These are phyloP conservation scores for Tolypocladium inflatum DNA, from an alignment of 2,329 filamentous ascomycete genomes.

Conservation along the genomic window DNA sequence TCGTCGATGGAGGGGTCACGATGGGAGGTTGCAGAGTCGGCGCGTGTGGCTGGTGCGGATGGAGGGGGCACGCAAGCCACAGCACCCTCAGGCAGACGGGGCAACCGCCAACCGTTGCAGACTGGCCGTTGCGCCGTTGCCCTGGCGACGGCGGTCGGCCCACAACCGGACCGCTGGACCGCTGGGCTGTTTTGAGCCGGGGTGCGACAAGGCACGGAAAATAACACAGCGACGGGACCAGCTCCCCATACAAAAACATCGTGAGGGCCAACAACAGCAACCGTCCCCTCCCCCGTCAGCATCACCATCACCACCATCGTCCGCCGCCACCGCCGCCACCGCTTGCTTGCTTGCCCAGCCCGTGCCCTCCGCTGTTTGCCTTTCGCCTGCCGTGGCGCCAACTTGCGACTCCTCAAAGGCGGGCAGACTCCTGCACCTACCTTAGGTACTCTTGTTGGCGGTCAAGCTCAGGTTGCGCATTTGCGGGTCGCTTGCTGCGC, in stretches of 20 bases:
- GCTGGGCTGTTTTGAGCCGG: constrained; percentile 5
- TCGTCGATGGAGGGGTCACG: not conserved
- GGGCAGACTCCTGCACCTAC: no score
- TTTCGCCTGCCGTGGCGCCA: not conserved
- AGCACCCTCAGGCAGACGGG: not conserved
- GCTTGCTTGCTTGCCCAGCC: not conserved
- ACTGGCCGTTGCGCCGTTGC: constrained; percentile 7
- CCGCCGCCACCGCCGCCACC: not conserved
- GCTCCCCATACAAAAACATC: constrained; percentile 22
- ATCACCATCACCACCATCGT: not conserved
- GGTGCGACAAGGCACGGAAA: constrained; percentile 1
- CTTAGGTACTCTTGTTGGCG: not conserved
- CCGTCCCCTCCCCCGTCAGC: not conserved
- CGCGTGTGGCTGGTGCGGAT: not conserved
- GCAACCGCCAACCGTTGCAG: constrained; percentile 2
- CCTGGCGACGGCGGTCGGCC: constrained; percentile 8
- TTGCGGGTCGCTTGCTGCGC: not conserved
- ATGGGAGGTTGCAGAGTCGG: no score
- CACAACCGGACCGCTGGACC: constrained; percentile 7
- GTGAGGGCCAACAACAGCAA: constrained; percentile 8
- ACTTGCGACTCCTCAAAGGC: not conserved
- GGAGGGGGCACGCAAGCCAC: not conserved
- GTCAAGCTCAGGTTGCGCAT: not conserved
- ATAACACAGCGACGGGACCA: not conserved
- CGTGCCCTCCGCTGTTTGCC: not conserved